Evolutionary conservation across 108 stramenopile genomes (phyloP).

Genomic region (Ochromonas danica): DNA sequence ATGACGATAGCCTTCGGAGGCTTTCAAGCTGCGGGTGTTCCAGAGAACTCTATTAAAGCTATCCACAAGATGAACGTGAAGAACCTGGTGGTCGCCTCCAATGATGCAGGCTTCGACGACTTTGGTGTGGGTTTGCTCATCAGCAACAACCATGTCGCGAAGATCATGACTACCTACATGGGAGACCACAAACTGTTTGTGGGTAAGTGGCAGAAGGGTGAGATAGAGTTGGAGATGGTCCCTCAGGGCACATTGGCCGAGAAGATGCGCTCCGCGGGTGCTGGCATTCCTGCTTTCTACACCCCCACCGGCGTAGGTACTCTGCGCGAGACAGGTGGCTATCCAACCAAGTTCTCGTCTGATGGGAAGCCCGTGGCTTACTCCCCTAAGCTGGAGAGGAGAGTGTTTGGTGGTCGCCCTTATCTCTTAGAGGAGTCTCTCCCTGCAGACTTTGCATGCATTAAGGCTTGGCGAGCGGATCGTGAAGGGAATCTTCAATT

Average conservation of each 20-base stretch:
- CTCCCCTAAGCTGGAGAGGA: slow-evolving; percentile 58
- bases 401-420: slow-evolving; percentile 66
- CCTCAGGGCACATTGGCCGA: slow-evolving; percentile 74
- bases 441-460: slow-evolving; percentile 67
- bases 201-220: slow-evolving; percentile 70
- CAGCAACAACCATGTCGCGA: slow-evolving; percentile 73
- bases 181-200: slow-evolving; percentile 85
- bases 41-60: slow-evolving; percentile 51
- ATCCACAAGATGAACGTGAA: slow-evolving; percentile 34
- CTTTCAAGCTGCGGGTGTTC: slow-evolving; percentile 52
- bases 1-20: slow-evolving; percentile 39
- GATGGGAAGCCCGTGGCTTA: no score
- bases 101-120: slow-evolving; percentile 78
- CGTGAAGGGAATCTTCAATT: slow-evolving; percentile 81
- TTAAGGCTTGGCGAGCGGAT: slow-evolving; percentile 82
- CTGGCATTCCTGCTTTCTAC: slow-evolving; percentile 84
- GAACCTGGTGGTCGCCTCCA: no score
- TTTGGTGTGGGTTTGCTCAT: slow-evolving; percentile 72
- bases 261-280: slow-evolving; percentile 73
- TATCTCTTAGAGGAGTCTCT: slow-evolving; percentile 85
- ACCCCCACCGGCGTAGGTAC: slow-evolving; percentile 85
- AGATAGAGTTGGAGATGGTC: slow-evolving; percentile 60
- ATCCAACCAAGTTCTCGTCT: slow-evolving; percentile 71
- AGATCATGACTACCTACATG: slow-evolving; percentile 74
- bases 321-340: slow-evolving; percentile 75